Percentiles rank a stretch among this genome's conserved stretches.
Conservation (phyloP, 2,329 filamentous ascomycete species). For the Aspergillus sp. region DNA sequence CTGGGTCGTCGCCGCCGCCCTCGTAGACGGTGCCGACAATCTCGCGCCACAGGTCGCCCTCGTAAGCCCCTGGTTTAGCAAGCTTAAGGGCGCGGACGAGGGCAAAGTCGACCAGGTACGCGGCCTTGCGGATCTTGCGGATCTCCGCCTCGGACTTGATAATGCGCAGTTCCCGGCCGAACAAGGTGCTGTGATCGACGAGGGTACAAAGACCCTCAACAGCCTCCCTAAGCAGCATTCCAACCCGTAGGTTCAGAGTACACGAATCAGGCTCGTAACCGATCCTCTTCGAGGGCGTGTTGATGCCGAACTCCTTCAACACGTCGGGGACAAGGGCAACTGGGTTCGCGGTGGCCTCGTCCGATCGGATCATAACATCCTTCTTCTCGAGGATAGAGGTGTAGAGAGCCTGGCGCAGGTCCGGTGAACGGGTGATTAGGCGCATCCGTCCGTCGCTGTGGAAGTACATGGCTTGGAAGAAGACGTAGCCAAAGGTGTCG, state of each 20-base stretch:
- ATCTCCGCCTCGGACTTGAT: constrained; percentile 23
- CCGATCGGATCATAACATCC: constrained; percentile 20
- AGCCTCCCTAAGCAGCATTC: constrained; percentile 20
- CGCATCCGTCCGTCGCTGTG: constrained; percentile 24
- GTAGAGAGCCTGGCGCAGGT: constrained; percentile 26
- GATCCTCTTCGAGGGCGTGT: constrained; percentile 18
- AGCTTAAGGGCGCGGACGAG: constrained; percentile 26
- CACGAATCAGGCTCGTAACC: constrained; percentile 31
- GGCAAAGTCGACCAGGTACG: constrained; percentile 25
- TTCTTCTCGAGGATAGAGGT: constrained; percentile 23
- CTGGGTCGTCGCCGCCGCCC: constrained; percentile 27
- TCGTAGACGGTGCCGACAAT: constrained; percentile 27
- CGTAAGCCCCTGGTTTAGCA: constrained; percentile 27
- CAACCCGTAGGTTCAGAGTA: constrained; percentile 26
- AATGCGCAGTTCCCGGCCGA: constrained; percentile 22
- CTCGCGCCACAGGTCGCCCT: constrained; percentile 27
- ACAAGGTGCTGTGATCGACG: constrained; percentile 21
- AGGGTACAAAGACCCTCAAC: constrained; percentile 21
- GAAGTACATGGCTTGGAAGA: constrained; percentile 31
- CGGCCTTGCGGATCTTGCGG: constrained; percentile 23
- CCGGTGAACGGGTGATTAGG: constrained; percentile 20
- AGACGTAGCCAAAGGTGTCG: constrained; percentile 29
- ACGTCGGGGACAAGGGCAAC: constrained; percentile 22
- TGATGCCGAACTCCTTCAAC: constrained; percentile 20
- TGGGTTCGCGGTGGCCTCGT: constrained; percentile 21